Evolutionary conservation across 176 grass and related monocot species (phyloP), one percentile per base, ranked within the genome.

Genomic region (Oryza glumipatula): DNA sequence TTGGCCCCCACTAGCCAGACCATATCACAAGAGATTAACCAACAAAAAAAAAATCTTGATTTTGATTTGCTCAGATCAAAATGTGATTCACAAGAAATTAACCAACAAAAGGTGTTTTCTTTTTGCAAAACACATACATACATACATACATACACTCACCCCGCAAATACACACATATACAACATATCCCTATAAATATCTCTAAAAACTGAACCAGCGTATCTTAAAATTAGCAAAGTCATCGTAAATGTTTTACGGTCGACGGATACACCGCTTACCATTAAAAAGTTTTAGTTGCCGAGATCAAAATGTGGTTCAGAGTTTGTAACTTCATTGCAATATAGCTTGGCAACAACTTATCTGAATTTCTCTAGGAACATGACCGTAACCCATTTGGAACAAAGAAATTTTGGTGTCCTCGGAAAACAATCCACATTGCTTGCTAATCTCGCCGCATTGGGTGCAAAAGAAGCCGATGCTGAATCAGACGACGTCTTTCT

Each of bases 401-500:
- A 19, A 49, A 21, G 17, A 58, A 58, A n/a, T 21, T 58, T 58
- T 21, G 17, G 54, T n/a, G 54, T 63, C 23, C 58, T 63, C 17
- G n/a, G 58, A 63, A 63, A 63, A 63, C 9, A 22, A 23, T 63
- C 58, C 58, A 63, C 7, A 63, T 21, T 58, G 2, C 19, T 60
- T 17, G 19, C 2, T 60, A 60, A 36, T 52, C 23, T 58, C 9
- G 10, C 48, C 13, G 30, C 72, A 11, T 74, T 74, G 72, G 22
- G 22, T 49, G 72, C 14, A 3, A 12, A 76, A 54, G 26, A 54
- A 75, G 3, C 15, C 19, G 78, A 3, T 48, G 43, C 41, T 36
- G 67, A 36, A 73, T 65, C 58, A 7, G 11, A 28, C 26, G 24
- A 48, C 76, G 78, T 87, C 72, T 60, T 70, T 82, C 72, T 60